Evolutionary conservation across 1,284 basidiomycete genomes (phyloP).

Genomic region (Lentinula novae-zelandiae): DNA sequence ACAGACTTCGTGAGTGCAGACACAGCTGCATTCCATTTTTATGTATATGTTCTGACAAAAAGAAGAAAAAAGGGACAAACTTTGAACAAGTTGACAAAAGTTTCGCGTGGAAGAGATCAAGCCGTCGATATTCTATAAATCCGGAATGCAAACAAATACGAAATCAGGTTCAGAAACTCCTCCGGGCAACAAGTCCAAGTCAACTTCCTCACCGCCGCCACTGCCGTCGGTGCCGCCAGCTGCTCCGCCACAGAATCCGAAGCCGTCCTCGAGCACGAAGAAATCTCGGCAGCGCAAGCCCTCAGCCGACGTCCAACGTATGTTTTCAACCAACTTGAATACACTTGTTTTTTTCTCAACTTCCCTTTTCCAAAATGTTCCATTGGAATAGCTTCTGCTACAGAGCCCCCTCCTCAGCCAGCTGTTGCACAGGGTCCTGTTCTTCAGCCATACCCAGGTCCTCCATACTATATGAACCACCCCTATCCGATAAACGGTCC

Average conservation of each 20-base stretch:
- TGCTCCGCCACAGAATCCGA: conserved; percentile 30
- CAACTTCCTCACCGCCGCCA: not conserved
- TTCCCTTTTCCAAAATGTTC: conserved; percentile 21
- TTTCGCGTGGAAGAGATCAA: conserved; percentile 10
- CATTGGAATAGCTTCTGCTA: conserved; percentile 20
- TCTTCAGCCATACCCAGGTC: conserved; percentile 49
- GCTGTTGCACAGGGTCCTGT: conserved; percentile 32
- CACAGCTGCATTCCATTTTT: not conserved
- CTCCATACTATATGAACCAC: conserved; percentile 52
- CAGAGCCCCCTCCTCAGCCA: conserved; percentile 24
- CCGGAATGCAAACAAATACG: conserved; percentile 9
- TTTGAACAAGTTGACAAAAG: not conserved
- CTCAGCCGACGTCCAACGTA: conserved; percentile 25
- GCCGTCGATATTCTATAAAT: conserved; percentile 5
- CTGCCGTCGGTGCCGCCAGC: conserved; percentile 39
- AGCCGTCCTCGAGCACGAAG: conserved; percentile 24
- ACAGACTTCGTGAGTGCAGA: not conserved
- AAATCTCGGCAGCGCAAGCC: conserved; percentile 48
- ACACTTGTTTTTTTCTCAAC: conserved; percentile 16
- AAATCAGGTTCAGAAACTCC: conserved; percentile 17
- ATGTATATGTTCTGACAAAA: not conserved
- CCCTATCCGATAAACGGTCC: conserved; percentile 55
- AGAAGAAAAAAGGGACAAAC: not conserved
- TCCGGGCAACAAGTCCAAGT: not conserved
- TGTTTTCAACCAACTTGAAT: conserved; percentile 2